phyloP scores from a whole-genome alignment of 1,139 yeast species.

The Geotrichum bryndzae region DNA sequence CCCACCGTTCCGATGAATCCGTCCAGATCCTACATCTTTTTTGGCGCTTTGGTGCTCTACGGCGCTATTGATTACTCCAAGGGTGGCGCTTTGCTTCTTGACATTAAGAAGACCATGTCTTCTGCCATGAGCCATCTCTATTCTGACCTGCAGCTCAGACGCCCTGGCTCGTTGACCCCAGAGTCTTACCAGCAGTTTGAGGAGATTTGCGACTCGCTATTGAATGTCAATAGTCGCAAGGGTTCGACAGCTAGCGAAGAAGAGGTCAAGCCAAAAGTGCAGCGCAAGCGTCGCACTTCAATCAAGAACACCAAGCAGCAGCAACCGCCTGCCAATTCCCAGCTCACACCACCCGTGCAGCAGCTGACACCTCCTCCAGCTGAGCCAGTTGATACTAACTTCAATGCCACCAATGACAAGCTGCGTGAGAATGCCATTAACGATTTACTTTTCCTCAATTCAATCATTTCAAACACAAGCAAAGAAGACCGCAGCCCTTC shows the following conservation, averaged over 20 bases:
- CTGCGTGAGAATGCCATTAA: conserved; percentile 15
- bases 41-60: conserved; percentile 65
- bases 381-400: neutral
- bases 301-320: conserved; percentile 1
- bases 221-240: conserved; percentile 16
- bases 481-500: neutral
- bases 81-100: conserved; percentile 74
- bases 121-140: conserved; percentile 26
- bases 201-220: conserved; percentile 25
- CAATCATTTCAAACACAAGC: neutral
- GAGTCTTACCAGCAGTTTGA: conserved; percentile 26
- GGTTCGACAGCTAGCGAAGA: neutral
- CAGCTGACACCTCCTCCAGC: conserved; percentile 2
- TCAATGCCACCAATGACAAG: conserved; percentile 2
- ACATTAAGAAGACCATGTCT: conserved; percentile 45
- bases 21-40: conserved; percentile 62
- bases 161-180: conserved; percentile 27
- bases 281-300: conserved; percentile 9
- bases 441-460: conserved; percentile 15
- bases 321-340: neutral
- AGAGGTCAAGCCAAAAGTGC: conserved; percentile 1
- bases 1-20: conserved; percentile 63
- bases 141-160: conserved; percentile 25
- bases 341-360: neutral
- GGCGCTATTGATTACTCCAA: conserved; percentile 78